A percentile compares a stretch with the other conserved stretches of the same genome.
Conservation (phyloP, 1,284 basidiomycete genomes). For the Puccinia polysora region DNA sequence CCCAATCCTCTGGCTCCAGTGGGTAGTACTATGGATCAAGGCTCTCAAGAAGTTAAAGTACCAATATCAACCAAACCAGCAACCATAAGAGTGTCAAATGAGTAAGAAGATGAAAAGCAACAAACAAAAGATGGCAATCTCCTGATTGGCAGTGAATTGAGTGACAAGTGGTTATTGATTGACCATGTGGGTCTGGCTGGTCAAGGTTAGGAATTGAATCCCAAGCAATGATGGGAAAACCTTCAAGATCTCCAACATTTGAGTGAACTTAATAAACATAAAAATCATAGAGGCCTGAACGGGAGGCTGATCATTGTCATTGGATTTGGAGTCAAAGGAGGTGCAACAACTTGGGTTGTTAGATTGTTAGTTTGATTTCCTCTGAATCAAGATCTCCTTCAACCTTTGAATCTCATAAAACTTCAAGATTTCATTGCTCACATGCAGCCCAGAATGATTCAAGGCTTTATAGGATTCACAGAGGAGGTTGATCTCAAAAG, state of each 20-base stretch:
- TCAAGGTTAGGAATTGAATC: conserved; percentile 80
- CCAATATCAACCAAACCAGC: background rate
- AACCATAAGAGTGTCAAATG: background rate
- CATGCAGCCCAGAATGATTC: conserved; percentile 69
- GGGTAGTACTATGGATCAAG: conserved; percentile 62
- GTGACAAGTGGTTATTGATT: conserved; percentile 89
- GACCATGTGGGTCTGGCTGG: conserved; percentile 89
- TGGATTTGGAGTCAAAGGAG: background rate
- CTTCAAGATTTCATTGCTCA: conserved; percentile 73
- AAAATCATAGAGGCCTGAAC: conserved; percentile 2
- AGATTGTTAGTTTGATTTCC: no score
- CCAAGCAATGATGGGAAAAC: conserved; percentile 69
- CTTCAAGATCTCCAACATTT: conserved; percentile 87
- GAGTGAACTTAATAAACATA: conserved; percentile 67
- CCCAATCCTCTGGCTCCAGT: conserved; percentile 78
- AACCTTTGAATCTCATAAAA: conserved; percentile 82
- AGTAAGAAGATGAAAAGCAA: background rate
- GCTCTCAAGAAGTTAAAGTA: background rate
- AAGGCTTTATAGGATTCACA: conserved; percentile 77
- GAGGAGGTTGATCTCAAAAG: conserved; percentile 81
- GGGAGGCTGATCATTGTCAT: background rate
- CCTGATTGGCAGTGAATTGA: conserved; percentile 87
- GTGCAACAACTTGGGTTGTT: no score
- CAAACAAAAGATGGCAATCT: conserved; percentile 74
- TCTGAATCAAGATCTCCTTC: conserved; percentile 69